These are phyloP conservation scores for Decorospora gaudefroyi DNA, from an alignment of 2,329 filamentous ascomycete species.

Conservation along the genomic window DNA sequence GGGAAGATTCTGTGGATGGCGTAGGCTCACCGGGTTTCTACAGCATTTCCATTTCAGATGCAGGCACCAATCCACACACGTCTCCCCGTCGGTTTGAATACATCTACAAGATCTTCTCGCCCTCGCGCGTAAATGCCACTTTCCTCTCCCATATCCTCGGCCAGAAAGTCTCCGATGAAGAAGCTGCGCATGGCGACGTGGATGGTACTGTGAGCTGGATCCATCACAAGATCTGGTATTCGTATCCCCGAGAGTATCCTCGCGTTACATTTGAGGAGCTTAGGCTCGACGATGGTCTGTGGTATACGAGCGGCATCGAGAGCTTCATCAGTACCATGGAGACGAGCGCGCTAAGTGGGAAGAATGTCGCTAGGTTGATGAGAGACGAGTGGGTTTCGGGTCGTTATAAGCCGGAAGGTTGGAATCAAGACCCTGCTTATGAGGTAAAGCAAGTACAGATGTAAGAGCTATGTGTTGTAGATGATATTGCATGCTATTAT, in stretches of 20 bases:
- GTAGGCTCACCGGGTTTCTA: conserved; percentile 78
- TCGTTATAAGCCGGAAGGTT: conserved; percentile 22
- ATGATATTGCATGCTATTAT: too few species aligned
- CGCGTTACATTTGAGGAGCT: conserved; percentile 85
- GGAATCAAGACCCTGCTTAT: too few species aligned
- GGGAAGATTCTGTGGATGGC: conserved; percentile 56
- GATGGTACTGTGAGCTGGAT: conserved; percentile 42
- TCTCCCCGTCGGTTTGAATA: conserved; percentile 52
- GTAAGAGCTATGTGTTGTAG: too few species aligned
- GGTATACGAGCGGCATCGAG: conserved; percentile 74
- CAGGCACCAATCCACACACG: conserved; percentile 61
- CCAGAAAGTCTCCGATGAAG: conserved; percentile 34
- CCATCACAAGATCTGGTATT: conserved; percentile 68
- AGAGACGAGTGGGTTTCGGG: conserved; percentile 64
- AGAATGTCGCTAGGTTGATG: conserved; percentile 75
- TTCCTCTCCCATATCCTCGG: conserved; percentile 59
- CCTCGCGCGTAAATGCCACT: conserved; percentile 51
- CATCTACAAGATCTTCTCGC: conserved; percentile 71
- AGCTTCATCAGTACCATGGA: conserved; percentile 98
- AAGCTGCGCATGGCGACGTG: conserved; percentile 40
- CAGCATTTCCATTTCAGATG: conserved; percentile 75
- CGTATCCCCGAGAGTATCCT: conserved; percentile 84
- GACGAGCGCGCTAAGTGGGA: conserved; percentile 88
- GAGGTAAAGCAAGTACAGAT: too few species aligned
- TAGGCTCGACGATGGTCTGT: conserved; percentile 66